These are phyloP conservation scores for Dryas drummondii DNA, from an alignment of 306 rosid species.

Conservation along the genomic window DNA sequence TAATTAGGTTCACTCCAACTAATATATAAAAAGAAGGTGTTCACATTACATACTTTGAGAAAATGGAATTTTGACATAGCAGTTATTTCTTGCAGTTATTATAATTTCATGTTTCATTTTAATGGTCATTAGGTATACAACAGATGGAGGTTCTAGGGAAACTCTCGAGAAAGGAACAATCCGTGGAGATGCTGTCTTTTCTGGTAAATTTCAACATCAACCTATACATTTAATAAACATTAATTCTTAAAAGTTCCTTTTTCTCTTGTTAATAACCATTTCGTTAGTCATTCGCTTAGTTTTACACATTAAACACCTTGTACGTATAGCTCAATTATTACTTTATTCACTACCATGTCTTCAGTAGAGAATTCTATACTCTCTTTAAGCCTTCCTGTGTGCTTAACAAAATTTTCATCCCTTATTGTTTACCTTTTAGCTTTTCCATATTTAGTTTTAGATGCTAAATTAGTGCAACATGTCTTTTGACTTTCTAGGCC, in stretches of 20 bases:
- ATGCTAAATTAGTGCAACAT: neutral
- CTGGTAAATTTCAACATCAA: slow-evolving; percentile 51
- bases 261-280: neutral
- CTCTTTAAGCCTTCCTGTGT: neutral
- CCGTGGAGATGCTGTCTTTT: slow-evolving; percentile 68
- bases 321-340: neutral
- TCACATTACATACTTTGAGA: slow-evolving; percentile 1
- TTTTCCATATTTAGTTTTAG: neutral
- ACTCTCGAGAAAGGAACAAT: slow-evolving; percentile 85
- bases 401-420: neutral
- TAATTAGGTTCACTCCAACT: neutral
- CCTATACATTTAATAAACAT: neutral
- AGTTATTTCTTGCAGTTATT: slow-evolving; percentile 13
- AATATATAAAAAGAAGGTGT: neutral
- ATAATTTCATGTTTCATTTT: neutral
- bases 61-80: slow-evolving; percentile 9
- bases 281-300: neutral
- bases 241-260: neutral
- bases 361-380: neutral
- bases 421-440: neutral
- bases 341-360: neutral
- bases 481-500: neutral
- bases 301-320: neutral
- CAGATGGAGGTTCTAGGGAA: slow-evolving; percentile 91
- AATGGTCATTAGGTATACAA: slow-evolving; percentile 65